These are phyloP conservation scores for Decorospora gaudefroyi DNA, from an alignment of 2,329 filamentous ascomycete species.

Conservation along the genomic window DNA sequence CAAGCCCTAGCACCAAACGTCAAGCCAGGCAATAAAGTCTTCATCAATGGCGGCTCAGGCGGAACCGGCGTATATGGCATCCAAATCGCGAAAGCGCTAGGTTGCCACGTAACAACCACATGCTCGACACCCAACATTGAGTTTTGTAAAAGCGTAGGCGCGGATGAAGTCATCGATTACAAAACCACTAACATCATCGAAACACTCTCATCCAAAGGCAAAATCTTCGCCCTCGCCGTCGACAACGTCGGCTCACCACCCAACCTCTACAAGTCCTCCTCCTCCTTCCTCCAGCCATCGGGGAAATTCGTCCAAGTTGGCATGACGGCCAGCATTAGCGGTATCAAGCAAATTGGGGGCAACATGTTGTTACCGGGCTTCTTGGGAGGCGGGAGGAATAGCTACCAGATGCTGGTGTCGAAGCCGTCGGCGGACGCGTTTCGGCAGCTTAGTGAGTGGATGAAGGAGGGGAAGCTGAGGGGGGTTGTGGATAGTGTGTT, in stretches of 20 bases:
- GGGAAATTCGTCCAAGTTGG: constrained; percentile 55
- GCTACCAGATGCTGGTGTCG: constrained; percentile 48
- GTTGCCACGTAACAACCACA: constrained; percentile 62
- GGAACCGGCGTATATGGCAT: constrained; percentile 65
- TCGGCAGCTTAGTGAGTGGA: constrained; percentile 57
- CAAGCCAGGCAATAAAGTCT: constrained; percentile 57
- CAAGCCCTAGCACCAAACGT: constrained; percentile 46
- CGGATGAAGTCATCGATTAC: constrained; percentile 68
- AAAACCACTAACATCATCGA: constrained; percentile 55
- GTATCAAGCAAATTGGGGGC: constrained; percentile 38
- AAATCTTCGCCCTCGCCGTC: constrained; percentile 58
- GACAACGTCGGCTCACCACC: constrained; percentile 61
- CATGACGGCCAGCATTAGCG: constrained; percentile 12
- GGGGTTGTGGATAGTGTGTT: constrained; percentile 61
- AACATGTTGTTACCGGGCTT: constrained; percentile 53
- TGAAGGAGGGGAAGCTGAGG: constrained; percentile 63
- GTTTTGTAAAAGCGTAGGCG: constrained; percentile 62
- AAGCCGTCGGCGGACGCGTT: constrained; percentile 54
- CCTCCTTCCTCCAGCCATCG: constrained; percentile 55
- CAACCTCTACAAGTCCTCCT: constrained; percentile 59
- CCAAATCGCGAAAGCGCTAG: constrained; percentile 65
- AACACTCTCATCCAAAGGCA: constrained; percentile 54
- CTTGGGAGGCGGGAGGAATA: constrained; percentile 57
- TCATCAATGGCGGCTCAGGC: constrained; percentile 68
- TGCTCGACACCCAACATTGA: constrained; percentile 64